A percentile compares a stretch with the other conserved stretches of the same genome.
Evolutionary conservation across 768 basidiomycete species (phyloP).

Genomic region (Leccinum arenicola): DNA sequence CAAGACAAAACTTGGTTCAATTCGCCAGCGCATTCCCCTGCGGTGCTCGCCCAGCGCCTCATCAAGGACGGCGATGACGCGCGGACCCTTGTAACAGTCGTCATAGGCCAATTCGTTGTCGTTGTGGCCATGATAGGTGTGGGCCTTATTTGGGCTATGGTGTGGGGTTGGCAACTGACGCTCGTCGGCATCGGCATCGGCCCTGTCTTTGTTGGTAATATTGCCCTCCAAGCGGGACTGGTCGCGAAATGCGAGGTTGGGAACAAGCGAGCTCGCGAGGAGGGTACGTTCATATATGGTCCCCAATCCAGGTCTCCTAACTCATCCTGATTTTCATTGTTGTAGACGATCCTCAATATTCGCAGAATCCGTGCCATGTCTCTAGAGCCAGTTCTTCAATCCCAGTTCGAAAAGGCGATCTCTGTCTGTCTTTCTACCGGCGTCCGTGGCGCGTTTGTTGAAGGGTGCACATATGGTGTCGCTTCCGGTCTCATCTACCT

Average conservation of each 20-base stretch:
- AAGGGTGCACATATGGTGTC: no score
- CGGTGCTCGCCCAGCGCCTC: conserved; percentile 66
- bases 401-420: no score
- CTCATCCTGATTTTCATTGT: conserved; percentile 4
- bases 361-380: conserved; percentile 53
- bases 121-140: conserved; percentile 78
- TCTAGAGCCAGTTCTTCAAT: no score
- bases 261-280: conserved; percentile 87
- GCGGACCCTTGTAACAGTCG: conserved; percentile 66
- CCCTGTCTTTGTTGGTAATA: conserved; percentile 75
- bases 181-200: conserved; percentile 86
- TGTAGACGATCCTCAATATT: conserved; percentile 74
- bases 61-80: conserved; percentile 93
- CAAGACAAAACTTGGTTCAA: conserved; percentile 94
- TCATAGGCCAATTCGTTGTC: conserved; percentile 61
- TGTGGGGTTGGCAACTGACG: conserved; percentile 89
- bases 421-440: no score
- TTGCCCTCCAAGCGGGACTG: conserved; percentile 72
- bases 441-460: no score
- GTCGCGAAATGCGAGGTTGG: conserved; percentile 65
- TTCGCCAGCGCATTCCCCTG: conserved; percentile 52
- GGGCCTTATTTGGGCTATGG: conserved; percentile 87
- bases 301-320: background rate
- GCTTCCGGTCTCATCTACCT: no score
- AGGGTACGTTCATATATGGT: conserved; percentile 46